Evolutionary conservation across 2,329 filamentous ascomycete genomes (phyloP).

Genomic region (Polychaeton citri): DNA sequence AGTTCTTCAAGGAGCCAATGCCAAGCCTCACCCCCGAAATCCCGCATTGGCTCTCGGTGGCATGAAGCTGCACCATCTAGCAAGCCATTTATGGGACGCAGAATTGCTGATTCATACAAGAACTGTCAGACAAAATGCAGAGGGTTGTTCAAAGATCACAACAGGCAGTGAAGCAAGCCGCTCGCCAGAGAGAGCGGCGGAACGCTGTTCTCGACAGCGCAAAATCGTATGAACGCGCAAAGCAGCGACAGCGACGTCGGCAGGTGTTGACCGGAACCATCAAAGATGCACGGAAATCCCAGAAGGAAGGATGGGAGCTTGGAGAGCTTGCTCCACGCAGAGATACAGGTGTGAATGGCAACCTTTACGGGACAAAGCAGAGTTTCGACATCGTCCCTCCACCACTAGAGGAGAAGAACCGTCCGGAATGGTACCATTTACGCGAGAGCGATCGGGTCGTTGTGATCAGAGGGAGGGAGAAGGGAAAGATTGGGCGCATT

Average conservation of each 20-base stretch:
- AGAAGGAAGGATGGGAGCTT: conserved; percentile 64
- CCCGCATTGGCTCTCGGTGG: neutral
- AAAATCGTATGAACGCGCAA: conserved; percentile 19
- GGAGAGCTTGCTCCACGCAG: conserved; percentile 67
- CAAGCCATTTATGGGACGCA: no score
- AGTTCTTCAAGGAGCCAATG: no score
- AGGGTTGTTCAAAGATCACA: conserved; percentile 54
- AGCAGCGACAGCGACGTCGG: conserved; percentile 6
- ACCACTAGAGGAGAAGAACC: conserved; percentile 11
- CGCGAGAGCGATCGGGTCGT: conserved; percentile 64
- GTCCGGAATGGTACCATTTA: conserved; percentile 20
- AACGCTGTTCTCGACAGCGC: conserved; percentile 9
- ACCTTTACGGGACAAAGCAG: conserved; percentile 42
- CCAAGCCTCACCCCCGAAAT: neutral
- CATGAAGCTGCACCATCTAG: no score
- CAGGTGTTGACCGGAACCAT: conserved; percentile 17
- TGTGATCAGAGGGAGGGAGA: conserved; percentile 62
- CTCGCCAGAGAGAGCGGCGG: conserved; percentile 19
- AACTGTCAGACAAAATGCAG: conserved; percentile 45
- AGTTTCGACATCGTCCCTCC: conserved; percentile 14
- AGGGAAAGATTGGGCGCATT: conserved; percentile 72
- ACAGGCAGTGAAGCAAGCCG: conserved; percentile 52
- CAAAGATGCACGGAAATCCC: conserved; percentile 39
- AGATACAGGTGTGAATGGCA: conserved; percentile 48
- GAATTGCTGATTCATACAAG: no score